These are phyloP conservation scores for Diutina siamensis DNA, from an alignment of 1,139 yeast genomes.

Conservation along the genomic window DNA sequence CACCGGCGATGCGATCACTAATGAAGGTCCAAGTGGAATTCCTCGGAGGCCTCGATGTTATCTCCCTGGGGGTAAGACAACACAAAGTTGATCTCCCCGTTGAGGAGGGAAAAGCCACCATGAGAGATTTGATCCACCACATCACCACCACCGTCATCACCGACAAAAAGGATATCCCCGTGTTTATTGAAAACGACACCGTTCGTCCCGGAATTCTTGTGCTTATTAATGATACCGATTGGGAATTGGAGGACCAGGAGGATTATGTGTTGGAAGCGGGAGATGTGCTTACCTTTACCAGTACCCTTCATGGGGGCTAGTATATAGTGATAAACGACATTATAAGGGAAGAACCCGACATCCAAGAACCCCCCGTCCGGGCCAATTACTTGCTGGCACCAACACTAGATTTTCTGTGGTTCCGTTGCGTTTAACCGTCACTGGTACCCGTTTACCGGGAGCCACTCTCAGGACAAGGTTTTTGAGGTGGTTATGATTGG, in stretches of 20 bases:
- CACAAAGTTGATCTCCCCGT: slow-evolving; percentile 30
- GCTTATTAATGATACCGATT: slow-evolving; percentile 86
- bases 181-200: slow-evolving; percentile 70
- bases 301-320: slow-evolving; percentile 90
- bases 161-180: slow-evolving; percentile 53
- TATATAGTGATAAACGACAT: not conserved
- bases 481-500: slow-evolving; percentile 30
- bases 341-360: slow-evolving; percentile 23
- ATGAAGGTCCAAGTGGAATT: slow-evolving; percentile 12
- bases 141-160: slow-evolving; percentile 45
- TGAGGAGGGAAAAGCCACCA: slow-evolving; percentile 35
- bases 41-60: slow-evolving; percentile 60
- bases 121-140: slow-evolving; percentile 45
- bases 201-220: slow-evolving; percentile 90
- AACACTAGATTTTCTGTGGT: slow-evolving; percentile 20
- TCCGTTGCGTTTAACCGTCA: slow-evolving; percentile 24
- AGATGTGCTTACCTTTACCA: slow-evolving; percentile 77
- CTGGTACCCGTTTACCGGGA: slow-evolving; percentile 20
- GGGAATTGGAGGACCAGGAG: slow-evolving; percentile 92
- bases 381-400: slow-evolving; percentile 50
- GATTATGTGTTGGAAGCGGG: slow-evolving; percentile 63
- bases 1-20: not conserved
- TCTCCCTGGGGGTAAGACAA: slow-evolving; percentile 42
- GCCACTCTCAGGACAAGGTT: slow-evolving; percentile 24
- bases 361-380: slow-evolving; percentile 64